Evolutionary conservation across 805 yeast species (phyloP).

Genomic region (Schwanniomyces pseudopolymorphus): DNA sequence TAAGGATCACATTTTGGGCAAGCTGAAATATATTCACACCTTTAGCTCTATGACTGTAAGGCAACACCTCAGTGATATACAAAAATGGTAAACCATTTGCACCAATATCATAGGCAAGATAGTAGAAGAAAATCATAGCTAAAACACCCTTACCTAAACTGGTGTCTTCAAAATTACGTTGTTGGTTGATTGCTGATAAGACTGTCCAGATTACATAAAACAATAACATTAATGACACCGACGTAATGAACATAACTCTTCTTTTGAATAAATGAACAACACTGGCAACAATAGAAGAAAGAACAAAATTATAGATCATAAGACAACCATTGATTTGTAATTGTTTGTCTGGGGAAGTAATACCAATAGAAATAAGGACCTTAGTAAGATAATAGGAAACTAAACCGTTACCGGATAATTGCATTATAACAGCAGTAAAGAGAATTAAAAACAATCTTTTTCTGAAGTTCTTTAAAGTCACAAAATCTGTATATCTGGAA

Average conservation of each 20-base stretch:
- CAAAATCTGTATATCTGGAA: slow-evolving; percentile 37
- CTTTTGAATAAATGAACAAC: slow-evolving; percentile 23
- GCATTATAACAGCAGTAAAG: slow-evolving; percentile 38
- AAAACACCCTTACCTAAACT: slow-evolving; percentile 45
- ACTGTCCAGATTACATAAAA: slow-evolving; percentile 17
- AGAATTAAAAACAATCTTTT: slow-evolving; percentile 38
- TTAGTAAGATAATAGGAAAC: slow-evolving; percentile 51
- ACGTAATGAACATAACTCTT: slow-evolving; percentile 27
- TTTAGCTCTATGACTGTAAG: slow-evolving; percentile 32
- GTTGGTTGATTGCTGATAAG: slow-evolving; percentile 46
- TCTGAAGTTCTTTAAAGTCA: slow-evolving; percentile 37
- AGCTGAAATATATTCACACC: slow-evolving; percentile 26
- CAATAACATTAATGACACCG: slow-evolving; percentile 18
- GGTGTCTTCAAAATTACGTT: slow-evolving; percentile 40
- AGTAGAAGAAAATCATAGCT: slow-evolving; percentile 49
- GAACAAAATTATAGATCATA: slow-evolving; percentile 45
- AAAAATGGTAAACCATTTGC: slow-evolving; percentile 29
- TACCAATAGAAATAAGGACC: slow-evolving; percentile 54
- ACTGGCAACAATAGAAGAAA: slow-evolving; percentile 20
- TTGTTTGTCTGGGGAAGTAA: slow-evolving; percentile 45
- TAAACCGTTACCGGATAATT: slow-evolving; percentile 53
- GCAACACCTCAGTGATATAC: slow-evolving; percentile 31
- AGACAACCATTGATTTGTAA: slow-evolving; percentile 52
- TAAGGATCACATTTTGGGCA: slow-evolving; percentile 11
- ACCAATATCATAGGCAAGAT: slow-evolving; percentile 25